Evolutionary conservation across 495 filamentous ascomycete genomes (phyloP), one percentile per base, ranked within the genome.

Genomic region (Neurospora sp.): DNA sequence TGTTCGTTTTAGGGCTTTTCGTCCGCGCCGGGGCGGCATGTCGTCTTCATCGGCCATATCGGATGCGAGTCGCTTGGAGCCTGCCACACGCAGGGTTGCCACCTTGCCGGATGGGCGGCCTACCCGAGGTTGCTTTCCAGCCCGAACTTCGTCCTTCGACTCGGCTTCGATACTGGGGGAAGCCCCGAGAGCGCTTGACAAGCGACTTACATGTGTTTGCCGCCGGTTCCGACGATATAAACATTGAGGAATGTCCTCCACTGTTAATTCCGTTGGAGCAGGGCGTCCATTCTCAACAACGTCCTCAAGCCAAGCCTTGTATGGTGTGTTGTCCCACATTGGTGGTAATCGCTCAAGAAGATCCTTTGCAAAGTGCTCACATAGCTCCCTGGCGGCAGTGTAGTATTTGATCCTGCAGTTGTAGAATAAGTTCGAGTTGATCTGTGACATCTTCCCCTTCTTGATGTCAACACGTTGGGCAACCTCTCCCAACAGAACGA

Each of bases 31-130:
- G 35, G 10, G 47, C 0, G 47, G 20, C 47, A 44, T 42, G 4
- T 75, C 77, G 45, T 76, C 76, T 27, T 76, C 75, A 27, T 80
- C 69, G 4, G 80, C 80, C 74, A 82, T 76, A 3, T 82, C 80
- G 10, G 81, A 77, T 8, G 75, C 79, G 37, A 78, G 72, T 2
- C 83, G 82, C 41, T 83, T 82, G 37, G 80, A 77, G 37, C 47
- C 65, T 3, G 76, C 47, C 0, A 75, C 74, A 8, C 83, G 81
- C 8, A 85, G 70, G 4, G 73, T 77, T 20, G 83, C 78, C 12
- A 73, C 75, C 69, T 81, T 83, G 42, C 81, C 81, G 16, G 78
- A 74, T 6, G 37, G 74, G 0, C 82, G 80, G 61, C 70, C 75
- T 70, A 76, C 75, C 42, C 16, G 65, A 9, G 74, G 73, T 0